These are phyloP conservation scores for Phytopythium kandeliae DNA, from an alignment of 352 stramenopile species.

Conservation along the genomic window DNA sequence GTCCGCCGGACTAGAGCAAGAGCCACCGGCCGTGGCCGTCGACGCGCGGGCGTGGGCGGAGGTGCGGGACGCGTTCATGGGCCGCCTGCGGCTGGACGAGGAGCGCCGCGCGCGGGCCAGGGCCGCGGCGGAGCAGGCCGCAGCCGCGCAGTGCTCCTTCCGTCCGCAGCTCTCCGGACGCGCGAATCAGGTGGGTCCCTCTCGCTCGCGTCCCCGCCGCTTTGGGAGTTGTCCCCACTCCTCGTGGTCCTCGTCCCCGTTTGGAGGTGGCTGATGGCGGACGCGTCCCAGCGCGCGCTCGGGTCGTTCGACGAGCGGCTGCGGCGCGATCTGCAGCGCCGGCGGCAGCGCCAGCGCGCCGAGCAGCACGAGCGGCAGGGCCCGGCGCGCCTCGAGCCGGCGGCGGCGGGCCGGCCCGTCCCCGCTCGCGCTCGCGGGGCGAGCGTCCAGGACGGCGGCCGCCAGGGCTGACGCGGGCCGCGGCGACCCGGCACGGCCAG, in stretches of 20 bases:
- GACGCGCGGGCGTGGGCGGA: constrained; percentile 50
- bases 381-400: too few relatives aligned
- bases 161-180: constrained; percentile 38
- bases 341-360: constrained; percentile 20
- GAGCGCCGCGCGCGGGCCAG: constrained; percentile 42
- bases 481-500: too few relatives aligned
- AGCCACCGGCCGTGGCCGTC: not conserved
- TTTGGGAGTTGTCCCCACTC: not conserved
- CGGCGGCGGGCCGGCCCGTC: too few relatives aligned
- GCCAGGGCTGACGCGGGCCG: too few relatives aligned
- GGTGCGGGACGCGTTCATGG: constrained; percentile 59
- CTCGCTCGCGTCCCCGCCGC: too few relatives aligned
- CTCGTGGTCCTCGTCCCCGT: too few relatives aligned
- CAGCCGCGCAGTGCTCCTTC: constrained; percentile 58
- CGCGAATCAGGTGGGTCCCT: constrained; percentile 18
- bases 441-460: too few relatives aligned
- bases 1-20: too few relatives aligned
- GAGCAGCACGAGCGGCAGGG: too few relatives aligned
- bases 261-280: too few relatives aligned
- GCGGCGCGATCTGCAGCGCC: constrained; percentile 36
- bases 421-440: too few relatives aligned
- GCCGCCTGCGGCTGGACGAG: constrained; percentile 56
- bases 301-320: constrained; percentile 56
- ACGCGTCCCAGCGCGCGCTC: constrained; percentile 40
- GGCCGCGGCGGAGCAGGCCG: constrained; percentile 36